Base-by-base conservation (phyloP, 768 basidiomycete species). In the Paxillus rubicundulus region DNA sequence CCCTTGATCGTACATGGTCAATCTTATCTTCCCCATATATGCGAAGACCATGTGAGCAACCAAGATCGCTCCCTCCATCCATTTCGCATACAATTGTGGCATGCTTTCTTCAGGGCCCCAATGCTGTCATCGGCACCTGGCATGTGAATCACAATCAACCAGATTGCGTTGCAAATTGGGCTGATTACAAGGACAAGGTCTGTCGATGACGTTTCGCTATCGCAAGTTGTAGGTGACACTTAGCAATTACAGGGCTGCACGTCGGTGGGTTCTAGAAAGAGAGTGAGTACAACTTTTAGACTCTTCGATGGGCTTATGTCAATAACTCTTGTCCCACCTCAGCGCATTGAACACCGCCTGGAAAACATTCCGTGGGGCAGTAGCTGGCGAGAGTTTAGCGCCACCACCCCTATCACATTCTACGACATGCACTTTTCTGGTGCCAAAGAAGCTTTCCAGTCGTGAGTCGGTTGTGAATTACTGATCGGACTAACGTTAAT, bases 351-450 rank as follows among this genome's bases (percentile, higher is more conserved):
- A 24, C 65, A 70, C 9, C 62, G 55, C 46, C 47, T 72, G 9
- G 60, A 63, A 18, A 62, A 64, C 14, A 54, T 72, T 13, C 70
- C 63, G 3, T 14, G 14, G 9, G 61, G 58, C n/a, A 57, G 61
- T 4, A 62, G 70, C 28, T 70, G 68, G 70, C 54, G 56, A 30
- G 63, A 63, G 13, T 70, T 73, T 39, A 72, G 69, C 28, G 69
- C 69, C 5, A 68, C 71, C 3, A 72, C 70, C 0, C 71, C 70
- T 13, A 55, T 49, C 6, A 53, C 43, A 14, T 70, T 71, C 47
- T 47, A 39, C 13, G 53, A 49, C 2, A 48, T 64, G 58, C 58
- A 65, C 13, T 71, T 70, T 47, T 33, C 53, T 9, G 58, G 70
- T 20, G 54, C 59, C n/a, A 52, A 63, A n/a, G 51, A 55, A 27